phyloP scores from a whole-genome alignment of 768 basidiomycete species.

The Epithele typhae region DNA sequence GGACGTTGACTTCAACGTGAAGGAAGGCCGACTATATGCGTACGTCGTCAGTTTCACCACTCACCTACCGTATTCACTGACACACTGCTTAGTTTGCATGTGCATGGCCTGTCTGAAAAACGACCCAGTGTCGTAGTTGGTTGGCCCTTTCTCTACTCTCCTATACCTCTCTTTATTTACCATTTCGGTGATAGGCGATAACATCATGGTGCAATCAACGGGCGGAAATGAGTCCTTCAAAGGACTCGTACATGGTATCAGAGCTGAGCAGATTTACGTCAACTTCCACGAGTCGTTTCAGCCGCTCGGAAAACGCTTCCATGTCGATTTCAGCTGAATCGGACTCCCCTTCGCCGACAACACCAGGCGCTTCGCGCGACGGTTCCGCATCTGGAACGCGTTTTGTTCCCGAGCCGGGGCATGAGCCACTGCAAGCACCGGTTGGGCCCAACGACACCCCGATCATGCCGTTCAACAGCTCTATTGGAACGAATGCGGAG shows the following conservation, averaged over 20 bases:
- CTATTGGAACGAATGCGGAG: slow-evolving; percentile 38
- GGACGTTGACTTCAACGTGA: slow-evolving; percentile 32
- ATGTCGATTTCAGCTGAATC: slow-evolving; percentile 55
- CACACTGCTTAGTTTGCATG: slow-evolving; percentile 35
- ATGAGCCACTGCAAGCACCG: slow-evolving; percentile 2
- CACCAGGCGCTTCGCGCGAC: slow-evolving; percentile 46
- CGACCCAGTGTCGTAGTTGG: slow-evolving; percentile 57
- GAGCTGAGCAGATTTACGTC: slow-evolving; percentile 39
- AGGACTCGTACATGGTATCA: slow-evolving; percentile 46
- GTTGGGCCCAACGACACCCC: slow-evolving; percentile 16
- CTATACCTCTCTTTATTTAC: not conserved
- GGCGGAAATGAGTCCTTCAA: slow-evolving; percentile 26
- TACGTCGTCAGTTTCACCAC: slow-evolving; percentile 22
- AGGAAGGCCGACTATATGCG: slow-evolving; percentile 41
- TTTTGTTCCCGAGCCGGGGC: slow-evolving; percentile 38
- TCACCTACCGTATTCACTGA: too few species aligned
- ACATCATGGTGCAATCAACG: slow-evolving; percentile 23
- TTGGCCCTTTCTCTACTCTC: slow-evolving; percentile 26
- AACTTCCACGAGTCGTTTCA: slow-evolving; percentile 42
- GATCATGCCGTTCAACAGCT: slow-evolving; percentile 20
- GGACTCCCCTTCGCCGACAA: slow-evolving; percentile 48
- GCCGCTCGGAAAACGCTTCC: slow-evolving; percentile 35
- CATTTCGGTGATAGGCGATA: slow-evolving; percentile 26
- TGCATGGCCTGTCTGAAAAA: slow-evolving; percentile 54
- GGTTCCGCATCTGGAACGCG: slow-evolving; percentile 31